Percentiles rank a stretch among this genome's conserved stretches.
Conservation (phyloP, 768 basidiomycete genomes). For the Hysterangium stoloniferum region DNA sequence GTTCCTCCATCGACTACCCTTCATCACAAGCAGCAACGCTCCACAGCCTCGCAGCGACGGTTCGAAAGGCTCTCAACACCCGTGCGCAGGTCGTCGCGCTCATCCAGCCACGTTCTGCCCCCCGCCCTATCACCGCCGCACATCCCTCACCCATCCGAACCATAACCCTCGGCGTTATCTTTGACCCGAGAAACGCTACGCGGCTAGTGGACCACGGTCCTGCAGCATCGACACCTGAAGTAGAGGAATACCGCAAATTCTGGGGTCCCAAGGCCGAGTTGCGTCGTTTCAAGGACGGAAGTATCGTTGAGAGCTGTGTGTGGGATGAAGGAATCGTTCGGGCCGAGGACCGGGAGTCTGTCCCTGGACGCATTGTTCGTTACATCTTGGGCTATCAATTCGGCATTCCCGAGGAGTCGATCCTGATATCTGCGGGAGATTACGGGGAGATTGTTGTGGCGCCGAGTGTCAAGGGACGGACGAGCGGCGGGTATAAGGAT, state of each 20-base stretch:
- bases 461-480: conserved; percentile 19
- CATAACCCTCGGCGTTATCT: conserved; percentile 63
- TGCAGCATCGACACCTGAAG: conserved; percentile 30
- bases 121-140: conserved; percentile 25
- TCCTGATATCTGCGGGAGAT: conserved; percentile 46
- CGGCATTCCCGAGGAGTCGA: conserved; percentile 42
- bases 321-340: conserved; percentile 52
- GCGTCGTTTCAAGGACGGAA: conserved; percentile 92
- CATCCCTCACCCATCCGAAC: conserved; percentile 38
- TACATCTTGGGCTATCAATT: conserved; percentile 77
- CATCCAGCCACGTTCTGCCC: conserved; percentile 17
- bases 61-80: conserved; percentile 60
- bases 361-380: conserved; percentile 66
- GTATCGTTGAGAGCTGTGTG: conserved; percentile 89
- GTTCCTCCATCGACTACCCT: conserved; percentile 5
- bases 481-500: conserved; percentile 54
- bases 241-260: conserved; percentile 63
- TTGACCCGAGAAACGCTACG: conserved; percentile 64
- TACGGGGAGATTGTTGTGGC: conserved; percentile 15
- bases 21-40: background rate
- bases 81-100: conserved; percentile 50
- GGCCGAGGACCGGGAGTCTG: conserved; percentile 65
- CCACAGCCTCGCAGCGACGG: conserved; percentile 21
- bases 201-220: conserved; percentile 93
- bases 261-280: conserved; percentile 94